Evolutionary conservation across 2,329 filamentous ascomycete genomes (phyloP).

Genomic region (Tolypocladium album): DNA sequence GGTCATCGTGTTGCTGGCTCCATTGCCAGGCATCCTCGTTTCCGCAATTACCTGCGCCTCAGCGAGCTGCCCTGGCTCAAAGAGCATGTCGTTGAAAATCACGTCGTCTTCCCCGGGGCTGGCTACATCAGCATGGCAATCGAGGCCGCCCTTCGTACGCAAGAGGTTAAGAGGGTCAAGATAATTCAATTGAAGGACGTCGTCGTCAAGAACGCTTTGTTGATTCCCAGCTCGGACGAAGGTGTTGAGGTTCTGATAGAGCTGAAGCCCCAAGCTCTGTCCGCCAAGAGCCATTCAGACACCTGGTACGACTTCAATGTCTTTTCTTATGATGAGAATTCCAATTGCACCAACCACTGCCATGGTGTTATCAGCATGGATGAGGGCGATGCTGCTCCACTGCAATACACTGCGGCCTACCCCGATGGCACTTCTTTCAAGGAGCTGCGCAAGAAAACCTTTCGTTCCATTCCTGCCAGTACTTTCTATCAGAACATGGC

Average conservation of each 20-base stretch:
- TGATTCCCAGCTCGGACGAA: slow-evolving; percentile 10
- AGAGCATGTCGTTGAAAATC: not conserved
- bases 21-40: not conserved
- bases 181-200: slow-evolving; percentile 10
- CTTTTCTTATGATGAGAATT: slow-evolving; percentile 14
- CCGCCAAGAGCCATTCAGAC: slow-evolving; percentile 10
- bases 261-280: slow-evolving; percentile 10
- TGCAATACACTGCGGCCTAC: slow-evolving; percentile 6
- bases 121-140: slow-evolving; percentile 12
- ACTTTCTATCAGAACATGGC: not conserved
- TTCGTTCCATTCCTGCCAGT: not conserved
- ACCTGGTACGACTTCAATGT: slow-evolving; percentile 14
- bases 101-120: not conserved
- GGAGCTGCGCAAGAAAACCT: not conserved
- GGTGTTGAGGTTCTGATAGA: slow-evolving; percentile 12
- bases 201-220: slow-evolving; percentile 11
- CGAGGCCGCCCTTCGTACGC: slow-evolving; percentile 12
- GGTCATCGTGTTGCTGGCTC: not conserved
- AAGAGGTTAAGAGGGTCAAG: slow-evolving; percentile 6
- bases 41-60: not conserved
- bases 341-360: slow-evolving; percentile 13
- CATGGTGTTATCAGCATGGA: slow-evolving; percentile 10
- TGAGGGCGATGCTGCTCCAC: slow-evolving; percentile 5
- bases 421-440: not conserved
- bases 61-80: not conserved